Base-by-base conservation (phyloP, 768 basidiomycete species). In the Leccinum subgranulosum region DNA sequence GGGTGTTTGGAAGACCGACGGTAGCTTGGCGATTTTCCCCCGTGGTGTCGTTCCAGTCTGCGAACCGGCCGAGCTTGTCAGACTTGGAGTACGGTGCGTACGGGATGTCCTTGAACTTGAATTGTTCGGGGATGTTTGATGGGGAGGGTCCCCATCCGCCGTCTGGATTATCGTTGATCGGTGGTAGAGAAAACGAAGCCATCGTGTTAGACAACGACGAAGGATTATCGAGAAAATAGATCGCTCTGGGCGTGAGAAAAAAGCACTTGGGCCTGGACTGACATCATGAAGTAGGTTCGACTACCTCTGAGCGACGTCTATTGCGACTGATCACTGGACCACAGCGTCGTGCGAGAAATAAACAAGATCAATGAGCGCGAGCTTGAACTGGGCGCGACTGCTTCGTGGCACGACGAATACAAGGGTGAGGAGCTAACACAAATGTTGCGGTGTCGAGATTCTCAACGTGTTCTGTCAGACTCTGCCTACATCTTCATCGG, bases 41-140 rank as follows among this genome's bases (percentile, higher is more conserved):
- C 29, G 86, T 81, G 25, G 84, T 74, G 53, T 93, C 91, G 74
- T 93, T 92, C 95, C 96, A 99, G 78, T 99, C 96, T 49, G 96
- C 96, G 69, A 99, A 91, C 53, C 96, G 88, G 53, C 93, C 94
- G 55, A 99, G 87, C 74, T 98, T 98, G 81, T 99, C 97, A 36
- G 92, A 87, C 84, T 99, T 99, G 76, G 94, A 94, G 81, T 92
- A 98, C 5, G 95, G 95, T 1, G 96, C 95, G 70, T 98, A 99
- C 48, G 97, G 97, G 59, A 98, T 97, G 66, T 98, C 97, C 74
- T 92, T 94, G 83, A 97, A 97, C 76, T 95, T 94, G 77, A 96
- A 98, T 61, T 93, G 87, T 47, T 88, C 80, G 1, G 96, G 94
- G 21, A 95, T 77, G 72, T 90, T 88, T 1, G 87, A 82, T 4